Evolutionary conservation across 2,329 filamentous ascomycete genomes (phyloP), one percentile per base, ranked within the genome.

Genomic region (Gyromitra esculenta): DNA sequence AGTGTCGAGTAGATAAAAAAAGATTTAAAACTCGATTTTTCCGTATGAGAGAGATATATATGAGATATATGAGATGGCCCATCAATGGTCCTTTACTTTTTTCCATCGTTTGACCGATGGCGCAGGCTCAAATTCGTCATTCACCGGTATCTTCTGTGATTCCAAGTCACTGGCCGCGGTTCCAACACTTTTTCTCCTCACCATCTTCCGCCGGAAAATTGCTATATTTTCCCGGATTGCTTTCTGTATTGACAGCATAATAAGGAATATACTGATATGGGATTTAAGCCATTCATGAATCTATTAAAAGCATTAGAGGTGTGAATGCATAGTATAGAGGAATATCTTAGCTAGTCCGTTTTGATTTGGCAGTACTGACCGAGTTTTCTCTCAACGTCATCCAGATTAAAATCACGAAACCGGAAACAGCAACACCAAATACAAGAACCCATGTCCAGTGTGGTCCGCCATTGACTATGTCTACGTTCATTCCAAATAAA

Each of bases 401-500:
- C 54, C 54, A 57, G 9, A 37, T 31, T 31, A n/a, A 35, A 35
- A 57, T 15, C 11, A 57, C 54, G 1, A 57, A 6, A n/a, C 6
- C 13, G 7, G 37, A 57, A 57, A 57, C 5, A n/a, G 11, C 4
- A 35, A 35, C 64, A 11, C 64, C 39, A 5, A 68, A 18, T 8
- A 68, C n/a, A n/a, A 25, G 25, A 21, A 41, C 50, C 64, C 64
- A 68, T 35, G 7, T 50, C 64, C 64, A 68, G 6, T 11, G 18
- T 1, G 64, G 64, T 4, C 54, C 54, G 25, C 25, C 39, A 11
- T 43, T 43, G 5, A 68, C 13, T 37, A 41, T 13, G 31, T 43
- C 41, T 15, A 68, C 25, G 31, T 68, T 68, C 64, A 68, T 68
- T 1, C 64, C 64, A 43, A 68, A 57, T 4, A 68, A 25, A 68